phyloP scores from a whole-genome alignment of 768 basidiomycete genomes.

The Pisolithus tinctorius region DNA sequence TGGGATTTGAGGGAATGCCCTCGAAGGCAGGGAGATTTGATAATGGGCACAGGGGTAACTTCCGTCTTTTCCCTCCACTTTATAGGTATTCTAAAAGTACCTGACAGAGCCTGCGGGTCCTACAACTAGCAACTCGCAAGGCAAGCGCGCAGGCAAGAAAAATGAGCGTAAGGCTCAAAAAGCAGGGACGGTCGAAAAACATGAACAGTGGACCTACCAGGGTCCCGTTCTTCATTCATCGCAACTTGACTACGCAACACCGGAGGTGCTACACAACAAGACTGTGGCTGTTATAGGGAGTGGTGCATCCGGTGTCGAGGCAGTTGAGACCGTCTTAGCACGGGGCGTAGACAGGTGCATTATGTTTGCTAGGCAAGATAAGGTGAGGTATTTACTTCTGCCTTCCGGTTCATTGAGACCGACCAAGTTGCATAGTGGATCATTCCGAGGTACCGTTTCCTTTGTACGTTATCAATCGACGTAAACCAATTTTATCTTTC shows the following conservation, averaged over 20 bases:
- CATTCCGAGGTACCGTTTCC: conserved; percentile 26
- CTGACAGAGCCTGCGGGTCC: no score
- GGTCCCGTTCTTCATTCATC: conserved; percentile 40
- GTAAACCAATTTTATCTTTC: background rate
- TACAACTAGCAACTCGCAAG: no score
- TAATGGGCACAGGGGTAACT: background rate
- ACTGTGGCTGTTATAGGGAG: conserved; percentile 42
- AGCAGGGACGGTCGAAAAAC: background rate
- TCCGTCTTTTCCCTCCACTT: background rate
- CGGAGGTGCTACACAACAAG: conserved; percentile 31
- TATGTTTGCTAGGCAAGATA: conserved; percentile 39
- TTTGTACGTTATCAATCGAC: background rate
- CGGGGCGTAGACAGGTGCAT: conserved; percentile 28
- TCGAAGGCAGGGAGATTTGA: conserved; percentile 13
- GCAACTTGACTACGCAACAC: conserved; percentile 32
- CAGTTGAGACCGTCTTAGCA: conserved; percentile 31
- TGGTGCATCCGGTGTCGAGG: conserved; percentile 50
- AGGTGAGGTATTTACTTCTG: conserved; percentile 6
- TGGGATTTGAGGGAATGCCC: conserved; percentile 40
- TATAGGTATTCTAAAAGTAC: background rate
- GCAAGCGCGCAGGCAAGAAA: background rate
- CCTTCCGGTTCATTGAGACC: background rate
- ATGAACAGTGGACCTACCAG: background rate
- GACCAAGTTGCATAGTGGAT: conserved; percentile 35
- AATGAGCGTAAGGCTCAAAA: background rate